These are phyloP conservation scores for Erysimum pusillum DNA, from an alignment of 441 rosid genomes.

Conservation along the genomic window DNA sequence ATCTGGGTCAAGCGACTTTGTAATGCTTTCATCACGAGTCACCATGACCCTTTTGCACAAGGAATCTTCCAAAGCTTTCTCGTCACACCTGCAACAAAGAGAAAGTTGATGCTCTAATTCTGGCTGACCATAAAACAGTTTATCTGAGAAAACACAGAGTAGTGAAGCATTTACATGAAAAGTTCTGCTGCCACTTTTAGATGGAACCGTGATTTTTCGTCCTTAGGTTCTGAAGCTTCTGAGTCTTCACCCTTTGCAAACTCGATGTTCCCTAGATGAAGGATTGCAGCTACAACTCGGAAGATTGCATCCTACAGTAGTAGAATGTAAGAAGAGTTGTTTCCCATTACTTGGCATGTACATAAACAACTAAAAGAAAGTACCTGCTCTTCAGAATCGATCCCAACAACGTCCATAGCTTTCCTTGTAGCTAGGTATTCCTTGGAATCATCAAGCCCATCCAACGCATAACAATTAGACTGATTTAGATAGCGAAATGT, in stretches of 20 bases:
- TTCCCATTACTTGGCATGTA: conserved; percentile 22
- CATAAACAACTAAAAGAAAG: conserved; percentile 35
- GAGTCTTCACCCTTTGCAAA: conserved; percentile 81
- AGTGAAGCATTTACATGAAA: conserved; percentile 66
- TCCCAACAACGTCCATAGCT: conserved; percentile 92
- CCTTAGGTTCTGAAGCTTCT: conserved; percentile 88
- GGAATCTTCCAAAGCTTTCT: conserved; percentile 80
- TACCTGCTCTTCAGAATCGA: conserved; percentile 79
- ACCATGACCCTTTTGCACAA: conserved; percentile 93
- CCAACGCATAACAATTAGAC: conserved; percentile 69
- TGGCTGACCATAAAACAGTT: too few species aligned
- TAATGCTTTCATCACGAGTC: conserved; percentile 96
- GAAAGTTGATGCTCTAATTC: too few species aligned
- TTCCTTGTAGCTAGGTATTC: conserved; percentile 78
- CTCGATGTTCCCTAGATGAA: conserved; percentile 91
- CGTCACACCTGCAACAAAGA: conserved; percentile 79
- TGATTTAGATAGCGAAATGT: conserved; percentile 86
- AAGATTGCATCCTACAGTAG: conserved; percentile 82
- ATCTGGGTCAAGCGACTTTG: conserved; percentile 85
- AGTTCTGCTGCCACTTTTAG: conserved; percentile 84
- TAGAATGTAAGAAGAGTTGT: conserved; percentile 39
- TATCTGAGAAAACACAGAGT: conserved; percentile 24
- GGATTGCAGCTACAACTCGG: conserved; percentile 91
- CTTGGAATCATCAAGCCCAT: conserved; percentile 70
- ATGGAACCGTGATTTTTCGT: conserved; percentile 79